Conservation (phyloP, 495 filamentous ascomycete genomes). For the Pyrenopolyporus hunteri region DNA sequence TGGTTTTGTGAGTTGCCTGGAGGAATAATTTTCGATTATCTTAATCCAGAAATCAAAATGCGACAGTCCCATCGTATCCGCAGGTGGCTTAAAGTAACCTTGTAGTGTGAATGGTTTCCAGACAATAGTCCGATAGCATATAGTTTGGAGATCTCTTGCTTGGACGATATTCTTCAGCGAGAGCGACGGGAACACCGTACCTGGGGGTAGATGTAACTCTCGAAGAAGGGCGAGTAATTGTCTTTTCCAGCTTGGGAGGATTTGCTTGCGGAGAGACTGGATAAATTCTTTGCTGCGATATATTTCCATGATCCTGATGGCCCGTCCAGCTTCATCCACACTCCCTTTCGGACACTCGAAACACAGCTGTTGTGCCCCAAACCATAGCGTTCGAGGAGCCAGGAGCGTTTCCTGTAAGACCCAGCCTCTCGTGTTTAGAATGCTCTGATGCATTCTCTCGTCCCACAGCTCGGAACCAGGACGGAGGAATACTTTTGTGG, state of each 20-base stretch:
- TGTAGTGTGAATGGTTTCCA: constrained; percentile 13
- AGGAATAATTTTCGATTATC: constrained; percentile 34
- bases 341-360: constrained; percentile 37
- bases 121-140: constrained; percentile 9
- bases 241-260: constrained; percentile 15
- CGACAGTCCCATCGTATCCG: constrained; percentile 14
- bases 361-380: constrained; percentile 35
- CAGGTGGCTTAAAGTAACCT: constrained; percentile 22
- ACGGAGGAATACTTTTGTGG: constrained; percentile 27
- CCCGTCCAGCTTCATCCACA: constrained; percentile 34
- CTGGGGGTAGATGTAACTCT: constrained; percentile 4
- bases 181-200: constrained; percentile 1
- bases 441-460: constrained; percentile 27
- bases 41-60: constrained; percentile 36
- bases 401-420: constrained; percentile 42
- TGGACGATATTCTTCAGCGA: constrained; percentile 1
- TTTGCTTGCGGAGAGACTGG: constrained; percentile 25
- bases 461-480: constrained; percentile 36
- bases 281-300: constrained; percentile 38
- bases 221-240: constrained; percentile 15
- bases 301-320: constrained; percentile 29
- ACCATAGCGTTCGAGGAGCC: constrained; percentile 40
- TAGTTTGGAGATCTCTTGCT: constrained; percentile 5
- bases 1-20: constrained; percentile 31
- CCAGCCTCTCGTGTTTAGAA: constrained; percentile 40